Conservation (phyloP, 176 grass and related monocot species). For the Carex littledalei region DNA sequence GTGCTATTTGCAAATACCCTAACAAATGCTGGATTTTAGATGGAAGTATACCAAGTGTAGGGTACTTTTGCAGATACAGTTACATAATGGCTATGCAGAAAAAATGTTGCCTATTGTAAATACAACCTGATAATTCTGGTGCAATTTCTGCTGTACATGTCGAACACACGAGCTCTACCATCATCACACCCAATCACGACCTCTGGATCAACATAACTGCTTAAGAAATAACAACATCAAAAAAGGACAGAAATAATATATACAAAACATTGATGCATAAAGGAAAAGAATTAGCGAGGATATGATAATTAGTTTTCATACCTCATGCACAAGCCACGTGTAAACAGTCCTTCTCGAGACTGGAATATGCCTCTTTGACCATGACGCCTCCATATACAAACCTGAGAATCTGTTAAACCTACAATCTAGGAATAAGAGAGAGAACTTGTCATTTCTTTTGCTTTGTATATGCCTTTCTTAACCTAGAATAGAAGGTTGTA, state of each 20-base stretch:
- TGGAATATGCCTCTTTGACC: slow-evolving; percentile 68
- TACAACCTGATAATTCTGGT: slow-evolving; percentile 63
- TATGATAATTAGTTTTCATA: slow-evolving; percentile 12
- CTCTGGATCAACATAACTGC: slow-evolving; percentile 77
- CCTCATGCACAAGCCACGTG: slow-evolving; percentile 80
- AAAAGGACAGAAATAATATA: slow-evolving; percentile 30
- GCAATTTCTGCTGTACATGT: slow-evolving; percentile 93
- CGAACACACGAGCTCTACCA: slow-evolving; percentile 78
- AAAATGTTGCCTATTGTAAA: not conserved
- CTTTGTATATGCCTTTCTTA: not conserved
- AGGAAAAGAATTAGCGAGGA: not conserved
- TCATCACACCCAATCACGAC: slow-evolving; percentile 93
- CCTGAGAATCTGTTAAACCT: slow-evolving; percentile 56
- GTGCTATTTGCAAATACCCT: not conserved
- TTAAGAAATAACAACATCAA: slow-evolving; percentile 8
- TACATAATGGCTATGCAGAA: slow-evolving; percentile 6
- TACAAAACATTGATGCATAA: slow-evolving; percentile 3
- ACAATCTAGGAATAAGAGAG: slow-evolving; percentile 52
- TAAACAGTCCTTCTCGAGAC: slow-evolving; percentile 52
- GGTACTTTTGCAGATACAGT: not conserved
- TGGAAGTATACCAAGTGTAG: not conserved
- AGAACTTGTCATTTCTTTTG: slow-evolving; percentile 5
- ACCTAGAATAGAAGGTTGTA: not conserved
- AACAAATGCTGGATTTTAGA: not conserved
- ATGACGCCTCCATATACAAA: slow-evolving; percentile 85